phyloP scores from a whole-genome alignment of 2,329 filamentous ascomycete species.

The Claviceps monticola region DNA sequence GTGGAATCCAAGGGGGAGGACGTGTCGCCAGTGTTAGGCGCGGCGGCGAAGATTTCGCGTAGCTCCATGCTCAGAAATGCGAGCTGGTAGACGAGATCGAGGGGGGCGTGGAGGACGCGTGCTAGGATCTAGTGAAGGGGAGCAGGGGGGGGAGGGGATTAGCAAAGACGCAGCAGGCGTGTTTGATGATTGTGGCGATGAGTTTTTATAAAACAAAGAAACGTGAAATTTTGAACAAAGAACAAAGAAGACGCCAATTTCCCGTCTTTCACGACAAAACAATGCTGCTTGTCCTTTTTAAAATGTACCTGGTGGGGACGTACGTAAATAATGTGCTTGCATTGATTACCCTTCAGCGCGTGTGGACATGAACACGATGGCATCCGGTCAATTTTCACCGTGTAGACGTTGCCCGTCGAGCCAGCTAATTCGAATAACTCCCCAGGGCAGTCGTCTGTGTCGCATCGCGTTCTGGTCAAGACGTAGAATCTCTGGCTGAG shows the following conservation, averaged over 20 bases:
- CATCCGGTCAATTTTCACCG: conserved; percentile 34
- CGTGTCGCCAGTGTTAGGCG: conserved; percentile 16
- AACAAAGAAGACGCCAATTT: neutral
- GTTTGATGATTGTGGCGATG: no score
- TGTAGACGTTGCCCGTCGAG: conserved; percentile 53
- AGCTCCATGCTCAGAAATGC: conserved; percentile 46
- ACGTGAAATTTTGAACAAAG: neutral
- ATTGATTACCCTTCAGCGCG: conserved; percentile 38
- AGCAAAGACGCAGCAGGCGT: neutral
- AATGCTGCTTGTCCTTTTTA: neutral
- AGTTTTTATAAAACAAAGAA: neutral
- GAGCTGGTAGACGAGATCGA: conserved; percentile 45
- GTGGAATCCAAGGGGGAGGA: conserved; percentile 18
- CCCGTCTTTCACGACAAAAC: neutral
- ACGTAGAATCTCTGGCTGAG: conserved; percentile 32
- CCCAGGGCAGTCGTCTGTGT: conserved; percentile 24
- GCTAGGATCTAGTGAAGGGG: conserved; percentile 32
- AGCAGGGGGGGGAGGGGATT: neutral
- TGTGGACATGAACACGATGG: conserved; percentile 45
- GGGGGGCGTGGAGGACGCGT: conserved; percentile 43
- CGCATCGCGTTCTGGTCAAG: conserved; percentile 23
- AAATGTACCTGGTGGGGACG: neutral
- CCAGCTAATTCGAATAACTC: conserved; percentile 47
- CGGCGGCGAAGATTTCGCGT: conserved; percentile 37
- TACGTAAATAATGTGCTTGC: conserved; percentile 52